Base-by-base conservation (phyloP, 164 flowering plant species). In the Stephania cephalantha region DNA sequence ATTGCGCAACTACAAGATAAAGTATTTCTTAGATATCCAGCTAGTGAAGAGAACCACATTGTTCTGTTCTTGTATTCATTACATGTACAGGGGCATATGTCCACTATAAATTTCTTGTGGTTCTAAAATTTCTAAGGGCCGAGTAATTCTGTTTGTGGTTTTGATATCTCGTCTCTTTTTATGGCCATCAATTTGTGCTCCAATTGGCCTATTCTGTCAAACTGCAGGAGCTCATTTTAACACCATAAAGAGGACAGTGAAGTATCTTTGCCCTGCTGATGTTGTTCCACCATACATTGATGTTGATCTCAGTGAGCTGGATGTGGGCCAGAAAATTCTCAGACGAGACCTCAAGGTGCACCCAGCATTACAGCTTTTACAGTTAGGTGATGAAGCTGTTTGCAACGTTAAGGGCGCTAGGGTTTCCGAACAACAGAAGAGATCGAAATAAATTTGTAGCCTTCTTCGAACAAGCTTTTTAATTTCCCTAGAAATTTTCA, bases 221-320 rank as follows among this genome's bases (percentile, higher is more conserved):
- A 17, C 55, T 31, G 75, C 90, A 96, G 99, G 99, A 52, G 82
- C 89, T 66, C 84, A 79, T 79, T 82, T 94, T 79, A 92, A 94
- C 86, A 88, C 89, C 55, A 92, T 92, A 63, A 89, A 85, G 82
- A 94, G 95, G 81, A 91, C 91, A 1, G 91, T 88, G 3, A 88
- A 82, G 81, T 94, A 48, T 81, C 85, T 91, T 70, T 96, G 99
- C 81, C 99, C 99, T 2, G 97, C 98, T 0, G 98, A 92, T 72
- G 70, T 94, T 18, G 86, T 96, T 68, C 99, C 99, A 50, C 97
- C 99, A 2, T 94, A 85, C 71, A 94, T 96, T 71, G 99, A 96
- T 31, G 97, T 95, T 68, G 99, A 95, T 86, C 75, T 96, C 42
- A 96, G 98, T 61, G 95, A 92, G 85, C 78, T 96, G 84, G 98